These are phyloP conservation scores for Penicillium fimorum DNA, from an alignment of 495 filamentous ascomycete species.

Conservation along the genomic window DNA sequence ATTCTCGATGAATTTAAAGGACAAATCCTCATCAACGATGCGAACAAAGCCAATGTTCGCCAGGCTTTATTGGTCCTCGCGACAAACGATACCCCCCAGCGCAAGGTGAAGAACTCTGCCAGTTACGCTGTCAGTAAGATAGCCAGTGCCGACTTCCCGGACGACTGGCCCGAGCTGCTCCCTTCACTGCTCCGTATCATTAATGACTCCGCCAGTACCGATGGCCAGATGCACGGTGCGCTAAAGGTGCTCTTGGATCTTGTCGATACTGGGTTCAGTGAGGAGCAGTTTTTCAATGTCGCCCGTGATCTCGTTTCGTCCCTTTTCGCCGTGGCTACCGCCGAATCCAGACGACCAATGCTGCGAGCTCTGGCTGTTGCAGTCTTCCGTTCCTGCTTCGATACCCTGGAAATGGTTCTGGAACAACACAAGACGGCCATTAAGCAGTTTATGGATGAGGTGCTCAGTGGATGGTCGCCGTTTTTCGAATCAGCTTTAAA, in stretches of 20 bases:
- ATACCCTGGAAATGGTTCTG: constrained; percentile 92
- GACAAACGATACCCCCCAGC: constrained; percentile 67
- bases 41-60: constrained; percentile 70
- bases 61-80: constrained; percentile 69
- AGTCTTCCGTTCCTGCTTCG: constrained; percentile 87
- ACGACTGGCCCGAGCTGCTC: constrained; percentile 86
- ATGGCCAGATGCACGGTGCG: constrained; percentile 81
- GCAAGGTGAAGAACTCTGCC: constrained; percentile 80
- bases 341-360: constrained; percentile 66
- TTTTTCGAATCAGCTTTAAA: constrained; percentile 78
- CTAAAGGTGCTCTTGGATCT: constrained; percentile 84
- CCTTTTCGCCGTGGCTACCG: constrained; percentile 77
- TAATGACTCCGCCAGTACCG: constrained; percentile 58
- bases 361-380: constrained; percentile 80
- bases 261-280: constrained; percentile 87
- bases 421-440: constrained; percentile 84
- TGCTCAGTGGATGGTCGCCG: constrained; percentile 77
- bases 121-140: constrained; percentile 96
- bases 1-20: constrained; percentile 67
- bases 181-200: constrained; percentile 77
- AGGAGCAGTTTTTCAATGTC: constrained; percentile 88
- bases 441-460: constrained; percentile 82
- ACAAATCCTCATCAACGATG: constrained; percentile 57
- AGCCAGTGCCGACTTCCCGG: constrained; percentile 87
- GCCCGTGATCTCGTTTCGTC: constrained; percentile 79